Evolutionary conservation across 2,329 filamentous ascomycete species (phyloP).

Genomic region (Neocucurbitaria cava): DNA sequence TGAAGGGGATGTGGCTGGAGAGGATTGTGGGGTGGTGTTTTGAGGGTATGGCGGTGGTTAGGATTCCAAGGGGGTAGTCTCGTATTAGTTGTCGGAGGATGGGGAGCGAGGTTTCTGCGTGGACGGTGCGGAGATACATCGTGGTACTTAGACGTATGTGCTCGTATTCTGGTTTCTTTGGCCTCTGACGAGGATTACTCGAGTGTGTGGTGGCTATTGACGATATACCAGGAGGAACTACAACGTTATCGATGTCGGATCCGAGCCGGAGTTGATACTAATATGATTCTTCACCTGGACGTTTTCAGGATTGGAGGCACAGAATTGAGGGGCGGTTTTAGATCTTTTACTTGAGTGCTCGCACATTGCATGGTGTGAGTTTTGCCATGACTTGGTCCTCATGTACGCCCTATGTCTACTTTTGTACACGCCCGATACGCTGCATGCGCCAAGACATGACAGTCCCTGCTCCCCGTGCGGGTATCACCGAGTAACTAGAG

Average conservation of each 20-base stretch:
- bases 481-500: background rate
- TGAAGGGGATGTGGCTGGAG: conserved; percentile 35
- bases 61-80: conserved; percentile 65
- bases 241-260: background rate
- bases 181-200: background rate
- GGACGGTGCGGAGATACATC: conserved; percentile 62
- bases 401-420: too few relatives aligned
- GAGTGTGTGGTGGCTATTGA: background rate
- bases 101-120: conserved; percentile 58
- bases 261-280: too few relatives aligned
- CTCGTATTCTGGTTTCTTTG: background rate
- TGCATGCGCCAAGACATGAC: background rate
- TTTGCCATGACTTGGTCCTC: too few relatives aligned
- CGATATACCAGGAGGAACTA: background rate
- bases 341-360: too few relatives aligned
- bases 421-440: too few relatives aligned
- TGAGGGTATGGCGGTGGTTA: conserved; percentile 65
- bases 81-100: conserved; percentile 62
- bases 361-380: too few relatives aligned
- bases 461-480: background rate
- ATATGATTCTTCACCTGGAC: too few relatives aligned
- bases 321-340: too few relatives aligned
- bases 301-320: too few relatives aligned
- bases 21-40: conserved; percentile 24
- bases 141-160: conserved; percentile 1